Evolutionary conservation across 2,329 filamentous ascomycete genomes (phyloP).

Genomic region (Arthroderma sp.): DNA sequence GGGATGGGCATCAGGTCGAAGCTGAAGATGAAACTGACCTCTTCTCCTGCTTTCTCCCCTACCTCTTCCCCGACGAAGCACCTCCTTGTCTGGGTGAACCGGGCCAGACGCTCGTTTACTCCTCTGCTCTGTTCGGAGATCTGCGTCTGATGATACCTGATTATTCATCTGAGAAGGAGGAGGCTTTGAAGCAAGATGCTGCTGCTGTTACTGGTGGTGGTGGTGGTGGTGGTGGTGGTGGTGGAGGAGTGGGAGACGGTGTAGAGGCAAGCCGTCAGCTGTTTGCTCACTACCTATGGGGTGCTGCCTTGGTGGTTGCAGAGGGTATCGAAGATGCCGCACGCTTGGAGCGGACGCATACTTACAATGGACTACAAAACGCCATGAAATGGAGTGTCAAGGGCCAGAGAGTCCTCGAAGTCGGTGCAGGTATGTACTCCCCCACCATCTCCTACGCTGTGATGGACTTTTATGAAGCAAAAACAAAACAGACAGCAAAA

Average conservation of each 20-base stretch:
- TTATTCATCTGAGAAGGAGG: slow-evolving; percentile 27
- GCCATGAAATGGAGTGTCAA: slow-evolving; percentile 29
- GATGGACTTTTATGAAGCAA: neutral
- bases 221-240: slow-evolving; percentile 11
- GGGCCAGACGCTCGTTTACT: slow-evolving; percentile 39
- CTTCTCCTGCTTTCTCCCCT: slow-evolving; percentile 40
- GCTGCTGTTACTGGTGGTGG: neutral
- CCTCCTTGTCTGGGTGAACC: slow-evolving; percentile 42
- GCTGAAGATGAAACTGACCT: slow-evolving; percentile 36
- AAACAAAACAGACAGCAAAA: neutral
- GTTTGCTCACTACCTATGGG: slow-evolving; percentile 50
- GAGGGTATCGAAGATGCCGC: slow-evolving; percentile 22
- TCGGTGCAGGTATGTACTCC: slow-evolving; percentile 46
- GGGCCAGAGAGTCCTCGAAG: slow-evolving; percentile 41
- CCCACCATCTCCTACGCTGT: neutral
- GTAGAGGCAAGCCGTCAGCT: slow-evolving; percentile 38
- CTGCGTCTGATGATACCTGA: slow-evolving; percentile 28
- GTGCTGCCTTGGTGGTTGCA: slow-evolving; percentile 35
- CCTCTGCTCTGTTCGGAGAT: slow-evolving; percentile 28
- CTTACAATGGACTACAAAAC: neutral
- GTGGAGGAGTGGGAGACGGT: slow-evolving; percentile 3
- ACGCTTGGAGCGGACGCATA: neutral
- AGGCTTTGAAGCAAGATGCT: neutral
- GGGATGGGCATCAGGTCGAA: slow-evolving; percentile 10
- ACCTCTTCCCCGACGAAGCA: slow-evolving; percentile 44